phyloP scores from a whole-genome alignment of 495 filamentous ascomycete genomes.

The Bathelium albidoporum region DNA sequence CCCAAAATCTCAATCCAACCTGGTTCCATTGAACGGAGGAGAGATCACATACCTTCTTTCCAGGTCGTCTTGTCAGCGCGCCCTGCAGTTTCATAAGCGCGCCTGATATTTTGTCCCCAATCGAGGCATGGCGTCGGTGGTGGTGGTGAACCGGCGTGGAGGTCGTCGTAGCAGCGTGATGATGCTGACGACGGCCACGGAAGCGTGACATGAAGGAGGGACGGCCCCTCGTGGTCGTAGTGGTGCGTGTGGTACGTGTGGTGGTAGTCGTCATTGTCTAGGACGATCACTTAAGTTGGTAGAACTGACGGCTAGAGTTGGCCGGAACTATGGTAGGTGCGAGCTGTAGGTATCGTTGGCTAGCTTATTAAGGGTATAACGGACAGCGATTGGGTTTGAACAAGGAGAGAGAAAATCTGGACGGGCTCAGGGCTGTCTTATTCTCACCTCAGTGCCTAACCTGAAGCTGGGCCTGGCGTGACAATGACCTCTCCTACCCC shows the following conservation, averaged over 20 bases:
- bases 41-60: constrained; percentile 44
- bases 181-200: constrained; percentile 17
- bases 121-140: constrained; percentile 44
- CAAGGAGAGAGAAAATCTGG: too few species aligned
- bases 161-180: constrained; percentile 16
- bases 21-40: background rate
- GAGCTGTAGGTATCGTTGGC: too few species aligned
- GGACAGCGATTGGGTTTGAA: too few species aligned
- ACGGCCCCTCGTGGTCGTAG: constrained; percentile 12
- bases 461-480: background rate
- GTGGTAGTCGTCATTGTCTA: background rate
- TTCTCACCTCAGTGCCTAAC: too few species aligned
- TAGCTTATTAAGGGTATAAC: background rate
- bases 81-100: constrained; percentile 59
- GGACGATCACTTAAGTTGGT: background rate
- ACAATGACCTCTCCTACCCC: too few species aligned
- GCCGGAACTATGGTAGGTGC: too few species aligned
- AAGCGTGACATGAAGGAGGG: constrained; percentile 25
- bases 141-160: constrained; percentile 33
- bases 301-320: background rate
- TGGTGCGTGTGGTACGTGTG: constrained; percentile 18
- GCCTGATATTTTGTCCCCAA: constrained; percentile 62
- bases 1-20: background rate
- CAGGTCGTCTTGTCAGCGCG: constrained; percentile 49
- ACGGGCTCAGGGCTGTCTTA: too few species aligned